Evolutionary conservation across 495 filamentous ascomycete genomes (phyloP).

Genomic region (Aspergillus carlsbadensis): DNA sequence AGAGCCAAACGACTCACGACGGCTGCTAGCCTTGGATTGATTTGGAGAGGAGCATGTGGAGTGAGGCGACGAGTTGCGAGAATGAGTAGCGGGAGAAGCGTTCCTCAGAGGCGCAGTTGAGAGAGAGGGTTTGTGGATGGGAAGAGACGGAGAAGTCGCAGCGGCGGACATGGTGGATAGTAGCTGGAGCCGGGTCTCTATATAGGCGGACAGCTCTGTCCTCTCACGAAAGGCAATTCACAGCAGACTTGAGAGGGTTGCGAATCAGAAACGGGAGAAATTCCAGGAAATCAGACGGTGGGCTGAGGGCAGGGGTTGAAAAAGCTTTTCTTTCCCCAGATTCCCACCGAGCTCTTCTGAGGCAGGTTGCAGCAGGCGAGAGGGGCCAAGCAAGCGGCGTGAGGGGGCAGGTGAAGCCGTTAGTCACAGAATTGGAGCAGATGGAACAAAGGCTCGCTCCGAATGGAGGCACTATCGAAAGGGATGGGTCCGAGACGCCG

Average conservation of each 20-base stretch:
- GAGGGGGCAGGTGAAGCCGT: conserved; percentile 35
- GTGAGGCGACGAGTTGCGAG: conserved; percentile 38
- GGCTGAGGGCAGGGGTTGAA: conserved; percentile 1
- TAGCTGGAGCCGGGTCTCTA: conserved; percentile 27
- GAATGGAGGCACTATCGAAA: conserved; percentile 29
- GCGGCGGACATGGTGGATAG: conserved; percentile 36
- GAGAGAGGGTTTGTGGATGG: conserved; percentile 26
- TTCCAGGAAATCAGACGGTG: conserved; percentile 12
- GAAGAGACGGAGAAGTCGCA: conserved; percentile 20
- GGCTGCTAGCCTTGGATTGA: conserved; percentile 42
- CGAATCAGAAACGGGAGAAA: conserved; percentile 9
- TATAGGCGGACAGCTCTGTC: conserved; percentile 26
- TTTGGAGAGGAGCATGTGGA: conserved; percentile 38
- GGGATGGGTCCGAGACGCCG: background rate
- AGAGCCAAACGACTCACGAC: conserved; percentile 43
- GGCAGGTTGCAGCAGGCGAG: conserved; percentile 20
- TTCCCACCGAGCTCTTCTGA: conserved; percentile 24
- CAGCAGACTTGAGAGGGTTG: background rate
- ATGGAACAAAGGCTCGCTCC: conserved; percentile 23
- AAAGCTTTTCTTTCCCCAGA: conserved; percentile 39
- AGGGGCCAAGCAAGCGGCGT: conserved; percentile 26
- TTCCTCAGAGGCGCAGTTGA: conserved; percentile 26
- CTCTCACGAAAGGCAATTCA: background rate
- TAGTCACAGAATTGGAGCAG: conserved; percentile 44
- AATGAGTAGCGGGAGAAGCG: conserved; percentile 22